Evolutionary conservation across 73 alveolate genomes (phyloP), one percentile per base, ranked within the genome.

Genomic region (Effrenium voratum): DNA sequence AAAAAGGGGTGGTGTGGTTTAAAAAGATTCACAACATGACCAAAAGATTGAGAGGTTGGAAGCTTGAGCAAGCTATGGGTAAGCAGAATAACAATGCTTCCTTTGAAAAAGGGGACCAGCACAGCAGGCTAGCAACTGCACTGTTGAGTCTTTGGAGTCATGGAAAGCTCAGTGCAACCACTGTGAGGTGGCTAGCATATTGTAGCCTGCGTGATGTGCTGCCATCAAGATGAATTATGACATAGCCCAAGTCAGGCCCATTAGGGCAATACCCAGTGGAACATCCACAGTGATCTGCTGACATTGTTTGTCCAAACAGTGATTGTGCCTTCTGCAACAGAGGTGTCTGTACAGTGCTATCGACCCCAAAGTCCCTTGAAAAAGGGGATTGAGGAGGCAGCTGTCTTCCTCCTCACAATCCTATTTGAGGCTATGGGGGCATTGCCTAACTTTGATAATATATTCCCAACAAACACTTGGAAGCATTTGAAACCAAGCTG

Each of bases 101-200:
- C n/a, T 52, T 30, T 83, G 93, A 28, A 32, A 50, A 50, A 83
- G 77, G n/a, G n/a, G n/a, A n/a, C n/a, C n/a, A n/a, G n/a, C n/a
- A 15, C 1, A 43, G 82, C 83, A 38, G 40, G 22, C 32, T 84
- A 57, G 79, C 81, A 59, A 40, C 77, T 40, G 59, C 52, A 6
- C 93, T 84, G 6, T 32, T 50, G 41, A 4, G 34, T 5, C 38
- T 84, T 22, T 52, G 93, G 80, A 57, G 80, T 1, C 80, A 84
- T 57, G 93, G 93, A 10, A 13, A 57, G 12, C 43, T 57, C 22
- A 47, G 79, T 43, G 93, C 80, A n/a, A 19, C 36, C 43, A 46
- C 36, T 22, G 38, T 55, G 13, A 1, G 75, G 47, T 26, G 30
- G 52, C 70, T 80, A 4, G 91, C 92, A 5, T 43, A 46, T 12